A percentile compares a stretch with the other conserved stretches of the same genome.
Conservation (phyloP, 768 basidiomycete species). For the Leccinellum luteum region DNA sequence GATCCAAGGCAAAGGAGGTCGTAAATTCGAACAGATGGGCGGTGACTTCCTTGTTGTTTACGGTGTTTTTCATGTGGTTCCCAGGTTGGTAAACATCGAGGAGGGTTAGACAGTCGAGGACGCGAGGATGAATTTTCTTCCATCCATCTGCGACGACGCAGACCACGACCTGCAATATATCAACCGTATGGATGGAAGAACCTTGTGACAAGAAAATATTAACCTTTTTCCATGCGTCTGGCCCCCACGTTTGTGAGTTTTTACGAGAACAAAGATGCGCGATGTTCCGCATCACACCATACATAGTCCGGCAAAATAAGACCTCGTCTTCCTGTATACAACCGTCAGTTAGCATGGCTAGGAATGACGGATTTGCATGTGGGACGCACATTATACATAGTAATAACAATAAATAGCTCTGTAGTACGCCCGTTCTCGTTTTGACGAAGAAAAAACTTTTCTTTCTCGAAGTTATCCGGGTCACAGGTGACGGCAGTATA, state of each 20-base stretch:
- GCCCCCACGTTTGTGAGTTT: slow-evolving; percentile 93
- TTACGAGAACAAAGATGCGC: slow-evolving; percentile 80
- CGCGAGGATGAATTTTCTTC: slow-evolving; percentile 76
- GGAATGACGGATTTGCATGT: not conserved
- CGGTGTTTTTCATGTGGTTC: slow-evolving; percentile 57
- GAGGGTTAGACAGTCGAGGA: slow-evolving; percentile 85
- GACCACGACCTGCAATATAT: slow-evolving; percentile 69
- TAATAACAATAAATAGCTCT: slow-evolving; percentile 91
- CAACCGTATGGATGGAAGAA: not conserved
- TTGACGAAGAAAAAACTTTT: slow-evolving; percentile 83
- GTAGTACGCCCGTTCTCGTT: slow-evolving; percentile 76
- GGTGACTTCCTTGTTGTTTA: slow-evolving; percentile 71
- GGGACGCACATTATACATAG: slow-evolving; percentile 87
- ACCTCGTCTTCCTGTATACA: slow-evolving; percentile 74
- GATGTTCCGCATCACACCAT: slow-evolving; percentile 92
- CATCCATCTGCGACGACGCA: slow-evolving; percentile 91
- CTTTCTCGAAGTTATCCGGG: slow-evolving; percentile 85
- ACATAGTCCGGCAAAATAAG: slow-evolving; percentile 87
- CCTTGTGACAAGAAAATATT: not conserved
- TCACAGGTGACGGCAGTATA: slow-evolving; percentile 93
- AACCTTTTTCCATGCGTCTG: slow-evolving; percentile 95
- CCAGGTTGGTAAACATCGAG: slow-evolving; percentile 89
- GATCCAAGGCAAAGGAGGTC: slow-evolving; percentile 74
- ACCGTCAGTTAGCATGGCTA: slow-evolving; percentile 12
- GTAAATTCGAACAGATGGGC: slow-evolving; percentile 86